Evolutionary conservation across 2,329 filamentous ascomycete species (phyloP), one percentile per base, ranked within the genome.

Genomic region (Apiospora marii): DNA sequence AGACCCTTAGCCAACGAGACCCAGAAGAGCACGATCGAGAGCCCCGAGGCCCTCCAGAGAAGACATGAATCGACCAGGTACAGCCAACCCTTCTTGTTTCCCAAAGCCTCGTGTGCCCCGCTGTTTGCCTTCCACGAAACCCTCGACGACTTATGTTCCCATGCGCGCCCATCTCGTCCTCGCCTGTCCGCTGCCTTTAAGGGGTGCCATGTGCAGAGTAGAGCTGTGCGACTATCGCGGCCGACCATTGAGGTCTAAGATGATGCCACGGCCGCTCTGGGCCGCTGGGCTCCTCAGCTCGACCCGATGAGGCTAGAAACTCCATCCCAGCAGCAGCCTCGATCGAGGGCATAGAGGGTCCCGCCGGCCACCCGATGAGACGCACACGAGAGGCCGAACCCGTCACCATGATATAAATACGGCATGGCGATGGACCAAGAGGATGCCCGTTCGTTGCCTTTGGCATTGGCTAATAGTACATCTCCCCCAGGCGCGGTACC

Each of bases 31-130:
- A n/a, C 58, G 58, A 64, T 41, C n/a, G 58, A 64, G 58, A 64
- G 34, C 34, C 58, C 58, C 30, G 19, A 64, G 8, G 34, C 58
- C 58, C 58, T 64, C 34, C 13, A 41, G 30, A 41, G 61, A 79
- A 82, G 85, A 81, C 80, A 90, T 90, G 88, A 90, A 90, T 82
- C 86, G 88, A 85, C 85, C 87, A 89, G 88, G 88, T 90, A 70
- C 48, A 79, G 73, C 78, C 78, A 67, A 75, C 73, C 74, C 76
- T 72, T 73, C 48, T 72, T 71, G 70, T 74, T 73, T 73, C 75
- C 78, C 76, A 76, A 49, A 64, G 74, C 77, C 75, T 79, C 77
- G 74, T 74, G 74, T 77, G 75, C 75, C 76, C 76, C 74, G 75
- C 76, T 77, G 78, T 80, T 78, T 78, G 79, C 76, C 74, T 75